Evolutionary conservation across 1,284 basidiomycete species (phyloP).

Genomic region (Ceratobasidium sp.): DNA sequence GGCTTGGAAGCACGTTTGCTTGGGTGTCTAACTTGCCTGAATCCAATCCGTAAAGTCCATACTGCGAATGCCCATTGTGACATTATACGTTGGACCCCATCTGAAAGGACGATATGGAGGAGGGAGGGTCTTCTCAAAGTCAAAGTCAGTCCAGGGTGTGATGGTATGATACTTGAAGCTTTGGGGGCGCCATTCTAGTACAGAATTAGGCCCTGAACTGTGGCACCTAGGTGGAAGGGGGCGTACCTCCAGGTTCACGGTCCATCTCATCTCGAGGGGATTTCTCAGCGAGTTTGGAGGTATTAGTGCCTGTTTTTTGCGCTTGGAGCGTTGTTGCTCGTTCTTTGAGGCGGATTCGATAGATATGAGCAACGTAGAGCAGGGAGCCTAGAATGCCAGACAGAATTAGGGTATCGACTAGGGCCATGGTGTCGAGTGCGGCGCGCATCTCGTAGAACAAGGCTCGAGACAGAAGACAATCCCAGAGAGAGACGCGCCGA

Average conservation of each 20-base stretch:
- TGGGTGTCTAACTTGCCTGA: constrained; percentile 13
- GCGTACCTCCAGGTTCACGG: constrained; percentile 35
- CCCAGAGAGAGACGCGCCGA: too few species aligned
- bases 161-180: constrained; percentile 44
- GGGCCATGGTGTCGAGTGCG: not conserved
- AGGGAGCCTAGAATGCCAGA: not conserved
- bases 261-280: constrained; percentile 30
- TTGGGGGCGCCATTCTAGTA: constrained; percentile 38
- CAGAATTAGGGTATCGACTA: not conserved
- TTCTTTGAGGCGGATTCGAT: not conserved
- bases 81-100: constrained; percentile 46
- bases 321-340: not conserved
- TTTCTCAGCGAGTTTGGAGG: not conserved
- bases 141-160: constrained; percentile 37
- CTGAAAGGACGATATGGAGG: constrained; percentile 46
- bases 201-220: not conserved
- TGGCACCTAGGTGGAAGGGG: not conserved
- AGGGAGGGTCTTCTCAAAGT: constrained; percentile 40
- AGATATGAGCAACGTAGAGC: not conserved
- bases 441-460: not conserved
- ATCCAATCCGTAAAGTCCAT: constrained; percentile 47
- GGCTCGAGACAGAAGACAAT: too few species aligned
- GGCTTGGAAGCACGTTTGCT: not conserved
- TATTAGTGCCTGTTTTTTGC: not conserved
- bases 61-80: constrained; percentile 47